Percentiles rank a stretch among this genome's conserved stretches.
Evolutionary conservation across 1,139 yeast genomes (phyloP).

Genomic region (Magnusiomyces suaveolens): DNA sequence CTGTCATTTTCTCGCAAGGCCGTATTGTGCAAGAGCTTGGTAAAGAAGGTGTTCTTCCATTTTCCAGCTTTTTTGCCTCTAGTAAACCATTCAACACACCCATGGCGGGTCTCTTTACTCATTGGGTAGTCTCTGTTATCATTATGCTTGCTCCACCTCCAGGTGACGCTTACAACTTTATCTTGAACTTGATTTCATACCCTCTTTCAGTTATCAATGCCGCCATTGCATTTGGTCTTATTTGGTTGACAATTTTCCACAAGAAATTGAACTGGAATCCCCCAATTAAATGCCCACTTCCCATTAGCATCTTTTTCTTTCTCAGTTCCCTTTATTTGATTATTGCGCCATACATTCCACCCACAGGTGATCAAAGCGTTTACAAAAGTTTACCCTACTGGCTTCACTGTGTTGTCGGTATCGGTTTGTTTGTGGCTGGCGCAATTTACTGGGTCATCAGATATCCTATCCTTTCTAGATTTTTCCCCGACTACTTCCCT

Average conservation of each 20-base stretch:
- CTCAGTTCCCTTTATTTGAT: constrained; percentile 62
- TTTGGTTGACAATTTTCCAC: constrained; percentile 47
- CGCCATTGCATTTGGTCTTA: constrained; percentile 63
- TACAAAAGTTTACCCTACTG: constrained; percentile 64
- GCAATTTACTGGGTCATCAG: constrained; percentile 62
- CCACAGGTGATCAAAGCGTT: constrained; percentile 48
- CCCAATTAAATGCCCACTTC: constrained; percentile 58
- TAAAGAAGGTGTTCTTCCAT: constrained; percentile 62
- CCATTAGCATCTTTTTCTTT: constrained; percentile 55
- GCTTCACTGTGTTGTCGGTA: constrained; percentile 73
- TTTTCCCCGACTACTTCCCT: constrained; percentile 34
- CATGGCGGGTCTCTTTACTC: constrained; percentile 46
- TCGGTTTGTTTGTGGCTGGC: constrained; percentile 70
- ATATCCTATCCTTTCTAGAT: constrained; percentile 49
- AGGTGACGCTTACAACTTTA: constrained; percentile 70
- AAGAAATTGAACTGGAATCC: constrained; percentile 57
- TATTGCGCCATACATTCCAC: constrained; percentile 72
- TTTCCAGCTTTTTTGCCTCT: constrained; percentile 46
- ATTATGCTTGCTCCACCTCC: constrained; percentile 60
- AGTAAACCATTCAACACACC: constrained; percentile 48
- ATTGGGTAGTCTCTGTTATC: constrained; percentile 44
- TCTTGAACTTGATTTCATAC: constrained; percentile 64
- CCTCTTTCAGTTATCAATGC: constrained; percentile 65
- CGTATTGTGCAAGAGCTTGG: constrained; percentile 69
- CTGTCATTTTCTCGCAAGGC: constrained; percentile 71